Evolutionary conservation across 805 yeast genomes (phyloP), one percentile per base, ranked within the genome.

Genomic region (Pichia heedii): DNA sequence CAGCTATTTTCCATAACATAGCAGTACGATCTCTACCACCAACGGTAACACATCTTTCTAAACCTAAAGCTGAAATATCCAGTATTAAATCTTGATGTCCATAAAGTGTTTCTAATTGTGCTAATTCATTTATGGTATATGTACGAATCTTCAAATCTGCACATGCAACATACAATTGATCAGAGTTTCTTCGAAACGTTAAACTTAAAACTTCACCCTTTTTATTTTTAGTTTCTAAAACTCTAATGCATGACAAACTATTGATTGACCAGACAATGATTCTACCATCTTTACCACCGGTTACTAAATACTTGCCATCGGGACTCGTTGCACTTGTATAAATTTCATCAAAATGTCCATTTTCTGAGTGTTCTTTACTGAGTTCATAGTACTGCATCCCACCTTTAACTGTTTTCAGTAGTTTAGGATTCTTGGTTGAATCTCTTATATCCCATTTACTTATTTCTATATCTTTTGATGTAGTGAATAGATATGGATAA

Each of bases 21-120:
- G 90, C 96, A 5, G 96, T 85, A 55, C 94, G 80, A 65, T 93
- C 98, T 54, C 97, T 77, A 3, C 95, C 73, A 16, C 98, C 98
- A 27, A 90, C 97, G 22, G 95, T 86, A 16, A 93, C 89, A 69
- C 98, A 93, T 46, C 96, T 77, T 58, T 93, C 97, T 61, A 80
- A 79, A 10, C 77, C 76, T 48, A 93, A 67, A 0, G 97, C 87
- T 20, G 87, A 67, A 42, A 93, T 81, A 56, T 81, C 97, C 36
- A 76, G 73, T 37, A 90, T 89, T 43, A 76, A 69, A 58, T 93
- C 98, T 66, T 93, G 97, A 64, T 93, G 98, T 3, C 98, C 98
- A 60, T 86, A 93, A 37, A 93, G 67, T 5, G 85, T 81, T 67
- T 93, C 98, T 56, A 90, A 71, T 62, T 87, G 95, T 4, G 96